Conservation (phyloP, 2,329 filamentous ascomycete genomes). For the Aureobasidium leucospermi region DNA sequence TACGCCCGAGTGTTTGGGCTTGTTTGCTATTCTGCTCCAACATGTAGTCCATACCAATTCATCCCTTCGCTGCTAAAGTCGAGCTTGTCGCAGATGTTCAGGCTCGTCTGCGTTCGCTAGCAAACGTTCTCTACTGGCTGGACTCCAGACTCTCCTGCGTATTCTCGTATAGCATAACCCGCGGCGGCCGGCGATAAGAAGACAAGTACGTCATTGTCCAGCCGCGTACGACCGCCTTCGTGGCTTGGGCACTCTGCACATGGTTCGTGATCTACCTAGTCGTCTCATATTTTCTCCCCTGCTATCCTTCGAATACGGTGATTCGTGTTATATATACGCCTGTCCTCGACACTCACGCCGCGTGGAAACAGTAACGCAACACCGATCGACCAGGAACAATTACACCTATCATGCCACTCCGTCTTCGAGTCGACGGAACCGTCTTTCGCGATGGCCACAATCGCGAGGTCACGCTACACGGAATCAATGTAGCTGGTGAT, state of each 20-base stretch:
- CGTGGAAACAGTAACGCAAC: background rate
- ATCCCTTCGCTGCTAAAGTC: background rate
- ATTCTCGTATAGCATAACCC: background rate
- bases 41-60: too few species aligned
- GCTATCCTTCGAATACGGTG: background rate
- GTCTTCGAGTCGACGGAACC: slow-evolving; percentile 75
- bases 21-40: too few species aligned
- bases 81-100: background rate
- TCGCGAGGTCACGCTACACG: slow-evolving; percentile 79
- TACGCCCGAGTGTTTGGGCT: too few species aligned
- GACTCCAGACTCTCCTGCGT: background rate
- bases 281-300: background rate
- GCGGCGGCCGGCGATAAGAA: background rate
- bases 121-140: background rate
- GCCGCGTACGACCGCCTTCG: background rate
- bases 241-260: background rate
- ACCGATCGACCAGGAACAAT: background rate
- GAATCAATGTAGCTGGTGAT: slow-evolving; percentile 89
- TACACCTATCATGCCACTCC: slow-evolving; percentile 60
- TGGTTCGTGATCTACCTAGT: background rate
- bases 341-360: background rate
- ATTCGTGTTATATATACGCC: background rate
- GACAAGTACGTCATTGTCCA: background rate
- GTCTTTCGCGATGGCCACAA: slow-evolving; percentile 75
- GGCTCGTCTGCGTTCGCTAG: background rate